Conservation (phyloP, 805 yeast genomes). For the Pichia gijzeniarum region DNA sequence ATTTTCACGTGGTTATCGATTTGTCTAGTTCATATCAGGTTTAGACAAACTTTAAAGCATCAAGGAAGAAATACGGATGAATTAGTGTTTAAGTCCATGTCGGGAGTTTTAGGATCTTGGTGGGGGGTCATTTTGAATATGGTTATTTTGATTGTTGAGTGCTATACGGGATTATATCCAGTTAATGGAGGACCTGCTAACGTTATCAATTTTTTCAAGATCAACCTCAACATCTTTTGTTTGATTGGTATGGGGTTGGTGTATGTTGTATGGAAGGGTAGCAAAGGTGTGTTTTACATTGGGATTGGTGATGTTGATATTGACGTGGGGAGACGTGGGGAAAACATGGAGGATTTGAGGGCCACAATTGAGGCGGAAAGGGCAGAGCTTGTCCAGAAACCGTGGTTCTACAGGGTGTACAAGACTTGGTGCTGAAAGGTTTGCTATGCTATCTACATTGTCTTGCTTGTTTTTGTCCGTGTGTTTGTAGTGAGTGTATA, state of each 20-base stretch:
- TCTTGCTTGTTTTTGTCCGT: no score
- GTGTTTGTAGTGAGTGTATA: no score
- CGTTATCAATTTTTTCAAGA: constrained; percentile 51
- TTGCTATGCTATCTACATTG: no score
- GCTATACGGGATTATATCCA: constrained; percentile 74
- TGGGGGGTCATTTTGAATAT: constrained; percentile 50
- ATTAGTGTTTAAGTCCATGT: constrained; percentile 53
- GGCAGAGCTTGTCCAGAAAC: constrained; percentile 36
- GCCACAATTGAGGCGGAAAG: constrained; percentile 47
- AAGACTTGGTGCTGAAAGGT: constrained; percentile 39
- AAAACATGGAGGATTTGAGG: constrained; percentile 44
- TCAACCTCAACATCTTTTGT: constrained; percentile 55
- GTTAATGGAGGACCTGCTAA: constrained; percentile 34
- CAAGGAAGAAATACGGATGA: constrained; percentile 62
- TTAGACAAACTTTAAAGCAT: constrained; percentile 51
- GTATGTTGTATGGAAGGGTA: constrained; percentile 30
- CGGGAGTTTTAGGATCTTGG: constrained; percentile 58
- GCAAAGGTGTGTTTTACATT: constrained; percentile 39
- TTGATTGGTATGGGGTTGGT: constrained; percentile 39
- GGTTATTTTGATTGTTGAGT: constrained; percentile 58
- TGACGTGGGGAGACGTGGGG: constrained; percentile 50
- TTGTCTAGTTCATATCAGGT: constrained; percentile 55
- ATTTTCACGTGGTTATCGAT: constrained; percentile 68
- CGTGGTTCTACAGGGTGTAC: constrained; percentile 39
- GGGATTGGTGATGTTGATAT: constrained; percentile 44